phyloP scores from a whole-genome alignment of 768 basidiomycete genomes.

The Hortiboletus flavorubellus region DNA sequence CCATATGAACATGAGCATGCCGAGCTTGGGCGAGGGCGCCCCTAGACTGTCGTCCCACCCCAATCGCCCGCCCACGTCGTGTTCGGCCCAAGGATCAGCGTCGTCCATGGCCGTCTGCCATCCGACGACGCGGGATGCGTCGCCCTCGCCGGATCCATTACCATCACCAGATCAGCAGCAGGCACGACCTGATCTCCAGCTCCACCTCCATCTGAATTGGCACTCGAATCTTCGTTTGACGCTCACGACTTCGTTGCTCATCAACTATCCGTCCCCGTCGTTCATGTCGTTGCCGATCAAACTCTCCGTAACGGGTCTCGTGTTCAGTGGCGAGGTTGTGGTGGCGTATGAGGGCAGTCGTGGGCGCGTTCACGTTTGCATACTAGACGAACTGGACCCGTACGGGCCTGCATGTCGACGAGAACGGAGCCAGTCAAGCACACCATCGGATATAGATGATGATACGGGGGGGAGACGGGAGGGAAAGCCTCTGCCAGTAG shows the following conservation, averaged over 20 bases:
- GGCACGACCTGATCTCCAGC: constrained; percentile 66
- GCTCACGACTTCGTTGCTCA: constrained; percentile 86
- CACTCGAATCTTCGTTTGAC: constrained; percentile 85
- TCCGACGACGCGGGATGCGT: constrained; percentile 14
- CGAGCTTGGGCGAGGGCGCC: constrained; percentile 37
- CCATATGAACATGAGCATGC: constrained; percentile 29
- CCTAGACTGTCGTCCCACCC: constrained; percentile 28
- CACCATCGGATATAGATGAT: constrained; percentile 64
- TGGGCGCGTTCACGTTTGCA: constrained; percentile 78
- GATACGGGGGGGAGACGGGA: constrained; percentile 45
- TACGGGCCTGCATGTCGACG: constrained; percentile 71
- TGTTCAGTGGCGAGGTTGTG: constrained; percentile 84
- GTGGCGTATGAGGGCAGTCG: constrained; percentile 89
- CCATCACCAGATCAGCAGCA: constrained; percentile 26
- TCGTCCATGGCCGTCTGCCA: constrained; percentile 18
- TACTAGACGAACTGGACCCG: constrained; percentile 85
- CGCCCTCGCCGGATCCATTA: constrained; percentile 10
- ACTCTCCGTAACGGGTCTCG: constrained; percentile 84
- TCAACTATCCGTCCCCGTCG: constrained; percentile 93
- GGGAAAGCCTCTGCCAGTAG: constrained; percentile 71
- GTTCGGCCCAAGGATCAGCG: constrained; percentile 11
- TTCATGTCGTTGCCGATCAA: constrained; percentile 98
- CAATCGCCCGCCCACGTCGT: constrained; percentile 30
- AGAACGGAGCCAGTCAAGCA: constrained; percentile 42
- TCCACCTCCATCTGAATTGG: constrained; percentile 85